Percentiles rank a stretch among this genome's conserved stretches.
These are phyloP conservation scores for Zea mays DNA, from an alignment of 176 grass and related monocot species.

Conservation along the genomic window DNA sequence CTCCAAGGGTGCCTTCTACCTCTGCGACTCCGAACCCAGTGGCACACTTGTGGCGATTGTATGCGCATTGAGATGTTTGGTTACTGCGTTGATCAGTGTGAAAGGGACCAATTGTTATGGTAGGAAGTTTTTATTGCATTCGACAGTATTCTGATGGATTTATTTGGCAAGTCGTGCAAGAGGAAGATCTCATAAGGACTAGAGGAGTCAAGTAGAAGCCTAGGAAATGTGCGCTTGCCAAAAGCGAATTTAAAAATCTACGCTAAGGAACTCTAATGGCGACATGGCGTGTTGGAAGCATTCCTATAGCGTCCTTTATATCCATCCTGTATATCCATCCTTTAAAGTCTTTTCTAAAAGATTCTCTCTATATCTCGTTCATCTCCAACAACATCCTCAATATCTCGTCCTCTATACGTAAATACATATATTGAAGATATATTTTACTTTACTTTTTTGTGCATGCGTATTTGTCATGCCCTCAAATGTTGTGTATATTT, in stretches of 20 bases:
- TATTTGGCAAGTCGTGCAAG: neutral
- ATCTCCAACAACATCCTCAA: too few species aligned
- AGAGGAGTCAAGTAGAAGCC: neutral
- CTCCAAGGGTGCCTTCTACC: neutral
- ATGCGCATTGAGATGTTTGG: neutral
- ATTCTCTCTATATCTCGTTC: too few species aligned
- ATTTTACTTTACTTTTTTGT: too few species aligned
- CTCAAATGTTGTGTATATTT: too few species aligned
- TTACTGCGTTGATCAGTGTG: neutral
- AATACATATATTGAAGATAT: too few species aligned
- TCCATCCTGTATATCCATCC: too few species aligned
- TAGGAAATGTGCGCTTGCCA: neutral
- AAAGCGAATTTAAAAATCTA: neutral
- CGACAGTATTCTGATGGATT: neutral
- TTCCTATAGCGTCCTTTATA: too few species aligned
- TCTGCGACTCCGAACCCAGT: conserved; percentile 19
- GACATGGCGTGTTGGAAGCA: too few species aligned
- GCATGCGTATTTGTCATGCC: too few species aligned
- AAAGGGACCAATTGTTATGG: conserved; percentile 13
- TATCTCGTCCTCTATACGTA: too few species aligned
- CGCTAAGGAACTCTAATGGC: too few species aligned
- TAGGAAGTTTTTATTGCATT: conserved; percentile 14
- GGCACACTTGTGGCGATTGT: neutral
- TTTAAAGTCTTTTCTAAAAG: too few species aligned
- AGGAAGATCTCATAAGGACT: neutral